These are phyloP conservation scores for Pelargonium australe DNA, from an alignment of 441 rosid genomes.

Conservation along the genomic window DNA sequence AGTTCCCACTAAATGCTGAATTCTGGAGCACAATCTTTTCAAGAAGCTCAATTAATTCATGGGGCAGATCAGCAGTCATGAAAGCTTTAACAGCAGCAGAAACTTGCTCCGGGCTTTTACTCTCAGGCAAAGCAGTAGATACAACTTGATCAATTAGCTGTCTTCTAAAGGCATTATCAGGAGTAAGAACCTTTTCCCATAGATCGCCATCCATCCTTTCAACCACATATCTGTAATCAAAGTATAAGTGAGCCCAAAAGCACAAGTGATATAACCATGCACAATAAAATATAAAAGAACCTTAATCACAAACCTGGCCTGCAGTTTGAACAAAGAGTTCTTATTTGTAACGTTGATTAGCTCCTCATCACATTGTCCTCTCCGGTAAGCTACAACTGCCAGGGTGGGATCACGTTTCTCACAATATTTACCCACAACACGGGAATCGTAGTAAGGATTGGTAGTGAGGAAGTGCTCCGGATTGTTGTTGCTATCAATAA, in stretches of 20 bases:
- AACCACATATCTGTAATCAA: constrained; percentile 73
- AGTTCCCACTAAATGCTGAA: constrained; percentile 98
- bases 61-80: constrained; percentile 99
- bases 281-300: constrained; percentile 15
- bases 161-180: constrained; percentile 86
- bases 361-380: constrained; percentile 97
- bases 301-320: constrained; percentile 69
- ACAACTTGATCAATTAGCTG: constrained; percentile 99
- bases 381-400: constrained; percentile 95
- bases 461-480: constrained; percentile 99
- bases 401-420: constrained; percentile 99
- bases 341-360: constrained; percentile 93
- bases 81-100: constrained; percentile 99
- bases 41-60: constrained; percentile 96
- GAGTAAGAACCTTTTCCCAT: constrained; percentile 93
- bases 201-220: constrained; percentile 98
- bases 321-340: constrained; percentile 93
- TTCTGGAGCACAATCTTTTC: constrained; percentile 99
- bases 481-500: constrained; percentile 95
- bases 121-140: constrained; percentile 96
- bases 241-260: constrained; percentile 15
- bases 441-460: constrained; percentile 94
- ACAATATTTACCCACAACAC: constrained; percentile 96
- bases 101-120: constrained; percentile 99
- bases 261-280: constrained; percentile 10